These are phyloP conservation scores for Silene conica DNA, from an alignment of 148 eudicot species.

Conservation along the genomic window DNA sequence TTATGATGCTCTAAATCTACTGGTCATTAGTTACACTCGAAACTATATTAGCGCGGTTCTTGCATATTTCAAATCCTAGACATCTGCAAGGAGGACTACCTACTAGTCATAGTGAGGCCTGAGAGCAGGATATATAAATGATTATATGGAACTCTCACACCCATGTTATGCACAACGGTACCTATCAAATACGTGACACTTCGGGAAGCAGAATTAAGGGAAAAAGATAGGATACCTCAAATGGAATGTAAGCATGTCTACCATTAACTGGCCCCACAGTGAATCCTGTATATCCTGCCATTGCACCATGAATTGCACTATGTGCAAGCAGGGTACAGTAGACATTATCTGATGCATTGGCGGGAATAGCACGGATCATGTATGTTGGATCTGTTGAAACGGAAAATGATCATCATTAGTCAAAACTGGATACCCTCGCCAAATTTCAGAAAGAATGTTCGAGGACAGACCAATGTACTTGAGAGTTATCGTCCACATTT, in stretches of 20 bases:
- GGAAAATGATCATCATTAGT: neutral
- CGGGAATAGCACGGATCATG: conserved; percentile 40
- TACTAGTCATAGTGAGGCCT: too few species aligned
- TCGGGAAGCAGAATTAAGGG: neutral
- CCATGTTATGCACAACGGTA: too few species aligned
- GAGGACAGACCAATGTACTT: conserved; percentile 45
- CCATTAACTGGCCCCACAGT: conserved; percentile 43
- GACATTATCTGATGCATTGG: conserved; percentile 44
- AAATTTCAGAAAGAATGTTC: neutral
- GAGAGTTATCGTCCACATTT: conserved; percentile 34
- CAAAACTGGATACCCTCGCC: neutral
- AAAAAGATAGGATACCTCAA: conserved; percentile 15
- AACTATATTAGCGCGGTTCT: too few species aligned
- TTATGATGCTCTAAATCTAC: too few species aligned
- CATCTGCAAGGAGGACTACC: too few species aligned
- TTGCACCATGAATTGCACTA: conserved; percentile 46
- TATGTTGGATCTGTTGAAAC: conserved; percentile 11
- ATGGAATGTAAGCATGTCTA: conserved; percentile 41
- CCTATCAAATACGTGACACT: neutral
- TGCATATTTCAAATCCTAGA: too few species aligned
- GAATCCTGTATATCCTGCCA: conserved; percentile 48
- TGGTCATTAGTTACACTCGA: too few species aligned
- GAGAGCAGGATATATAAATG: neutral
- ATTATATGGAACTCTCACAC: neutral
- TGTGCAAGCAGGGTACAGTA: conserved; percentile 41